phyloP scores from a whole-genome alignment of 495 filamentous ascomycete genomes.

The Podospora comata region DNA sequence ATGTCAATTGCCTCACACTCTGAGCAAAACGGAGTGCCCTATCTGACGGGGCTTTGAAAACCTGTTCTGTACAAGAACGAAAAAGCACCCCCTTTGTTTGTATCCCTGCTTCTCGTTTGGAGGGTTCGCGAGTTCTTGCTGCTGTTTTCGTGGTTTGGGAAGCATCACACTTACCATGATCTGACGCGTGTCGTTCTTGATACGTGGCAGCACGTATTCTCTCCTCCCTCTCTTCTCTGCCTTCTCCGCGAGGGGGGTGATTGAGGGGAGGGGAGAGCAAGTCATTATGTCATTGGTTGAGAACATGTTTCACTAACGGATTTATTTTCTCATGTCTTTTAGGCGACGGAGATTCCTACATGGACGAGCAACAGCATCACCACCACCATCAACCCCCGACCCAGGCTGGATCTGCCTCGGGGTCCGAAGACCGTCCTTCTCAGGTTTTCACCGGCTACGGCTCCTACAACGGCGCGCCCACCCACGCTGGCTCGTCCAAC shows the following conservation, averaged over 20 bases:
- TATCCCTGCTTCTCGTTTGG: constrained; percentile 25
- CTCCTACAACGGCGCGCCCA: constrained; percentile 55
- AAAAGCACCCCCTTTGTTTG: constrained; percentile 14
- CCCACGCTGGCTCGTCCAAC: constrained; percentile 42
- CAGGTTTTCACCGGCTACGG: constrained; percentile 75
- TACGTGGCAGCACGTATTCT: constrained; percentile 3
- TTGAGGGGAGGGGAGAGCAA: constrained; percentile 3
- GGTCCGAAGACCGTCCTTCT: constrained; percentile 63
- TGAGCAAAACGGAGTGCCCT: constrained; percentile 21
- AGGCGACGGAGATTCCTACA: constrained; percentile 54
- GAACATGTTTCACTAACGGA: constrained; percentile 24
- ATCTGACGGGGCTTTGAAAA: constrained; percentile 4
- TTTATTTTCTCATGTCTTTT: constrained; percentile 23
- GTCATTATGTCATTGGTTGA: constrained; percentile 8
- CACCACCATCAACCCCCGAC: constrained; percentile 49
- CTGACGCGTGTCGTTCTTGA: constrained; percentile 23
- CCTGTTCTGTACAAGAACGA: constrained; percentile 1
- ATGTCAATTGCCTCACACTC: constrained; percentile 15
- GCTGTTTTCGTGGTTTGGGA: constrained; percentile 27
- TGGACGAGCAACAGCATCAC: constrained; percentile 59
- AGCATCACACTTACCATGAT: constrained; percentile 31
- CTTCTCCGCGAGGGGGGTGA: neutral
- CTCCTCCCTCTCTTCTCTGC: neutral
- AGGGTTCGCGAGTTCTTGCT: constrained; percentile 30
- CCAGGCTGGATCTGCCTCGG: constrained; percentile 25